A percentile compares a stretch with the other conserved stretches of the same genome.
phyloP scores from a whole-genome alignment of 1,284 basidiomycete species.

The Sparassis latifolia region DNA sequence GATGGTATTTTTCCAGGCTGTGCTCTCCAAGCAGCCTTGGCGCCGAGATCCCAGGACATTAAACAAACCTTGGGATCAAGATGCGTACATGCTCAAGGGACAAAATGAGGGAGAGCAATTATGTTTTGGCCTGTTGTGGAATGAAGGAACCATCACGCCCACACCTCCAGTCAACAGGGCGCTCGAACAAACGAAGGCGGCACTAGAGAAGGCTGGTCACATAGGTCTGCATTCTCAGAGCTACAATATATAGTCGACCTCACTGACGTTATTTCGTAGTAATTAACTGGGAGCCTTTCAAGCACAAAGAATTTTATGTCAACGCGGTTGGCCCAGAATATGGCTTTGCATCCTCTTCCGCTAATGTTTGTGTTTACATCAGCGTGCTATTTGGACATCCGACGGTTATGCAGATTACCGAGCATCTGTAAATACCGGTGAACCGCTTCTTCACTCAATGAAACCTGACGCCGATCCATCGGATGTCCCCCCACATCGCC shows the following conservation, averaged over 20 bases:
- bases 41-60: slow-evolving; percentile 14
- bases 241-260: neutral
- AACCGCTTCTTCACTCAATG: slow-evolving; percentile 57
- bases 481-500: neutral
- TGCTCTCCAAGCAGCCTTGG: slow-evolving; percentile 16
- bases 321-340: slow-evolving; percentile 25
- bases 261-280: neutral
- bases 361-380: neutral
- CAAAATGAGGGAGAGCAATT: slow-evolving; percentile 33
- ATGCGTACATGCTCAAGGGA: slow-evolving; percentile 21
- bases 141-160: slow-evolving; percentile 41
- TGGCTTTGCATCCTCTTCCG: too few relatives aligned
- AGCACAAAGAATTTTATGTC: slow-evolving; percentile 40
- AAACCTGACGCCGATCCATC: slow-evolving; percentile 27
- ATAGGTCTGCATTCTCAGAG: slow-evolving; percentile 17
- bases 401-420: slow-evolving; percentile 7
- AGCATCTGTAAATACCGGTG: slow-evolving; percentile 31
- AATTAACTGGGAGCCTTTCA: slow-evolving; percentile 29
- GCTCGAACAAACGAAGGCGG: slow-evolving; percentile 36
- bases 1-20: slow-evolving; percentile 11
- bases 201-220: slow-evolving; percentile 42
- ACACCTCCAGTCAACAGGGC: slow-evolving; percentile 47
- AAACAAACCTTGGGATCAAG: slow-evolving; percentile 17
- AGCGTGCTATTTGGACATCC: slow-evolving; percentile 14
- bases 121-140: slow-evolving; percentile 35